These are phyloP conservation scores for Phialophora tarda DNA, from an alignment of 2,329 filamentous ascomycete genomes.

Conservation along the genomic window DNA sequence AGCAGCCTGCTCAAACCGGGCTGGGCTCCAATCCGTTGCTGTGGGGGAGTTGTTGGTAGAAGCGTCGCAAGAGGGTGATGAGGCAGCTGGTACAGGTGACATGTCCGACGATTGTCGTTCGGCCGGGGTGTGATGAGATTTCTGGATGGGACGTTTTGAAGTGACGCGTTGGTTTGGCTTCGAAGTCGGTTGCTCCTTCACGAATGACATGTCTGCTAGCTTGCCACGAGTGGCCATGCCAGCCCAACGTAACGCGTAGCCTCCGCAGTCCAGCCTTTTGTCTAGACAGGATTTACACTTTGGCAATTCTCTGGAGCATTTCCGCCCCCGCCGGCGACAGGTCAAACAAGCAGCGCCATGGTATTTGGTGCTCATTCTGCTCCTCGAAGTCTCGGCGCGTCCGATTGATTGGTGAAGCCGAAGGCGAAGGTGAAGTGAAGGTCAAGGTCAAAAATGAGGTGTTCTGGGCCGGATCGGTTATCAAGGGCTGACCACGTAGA, in stretches of 20 bases:
- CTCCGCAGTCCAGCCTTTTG: constrained; percentile 21
- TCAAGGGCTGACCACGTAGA: too few relatives aligned
- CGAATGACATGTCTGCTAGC: constrained; percentile 10
- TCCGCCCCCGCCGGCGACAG: constrained; percentile 24
- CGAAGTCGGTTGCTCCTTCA: neutral
- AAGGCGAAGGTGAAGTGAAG: too few relatives aligned
- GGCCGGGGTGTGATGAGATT: neutral
- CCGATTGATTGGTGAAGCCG: too few relatives aligned
- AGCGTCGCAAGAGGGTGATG: too few relatives aligned
- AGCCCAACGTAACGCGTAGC: constrained; percentile 19
- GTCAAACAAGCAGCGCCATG: constrained; percentile 25
- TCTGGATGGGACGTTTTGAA: neutral
- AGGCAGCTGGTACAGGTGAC: too few relatives aligned
- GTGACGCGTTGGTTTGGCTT: neutral
- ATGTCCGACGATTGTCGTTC: too few relatives aligned
- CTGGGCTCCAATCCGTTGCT: neutral
- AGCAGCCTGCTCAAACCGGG: neutral
- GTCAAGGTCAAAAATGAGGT: too few relatives aligned
- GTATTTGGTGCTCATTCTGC: constrained; percentile 12
- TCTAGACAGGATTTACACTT: constrained; percentile 14
- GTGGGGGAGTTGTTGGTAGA: too few relatives aligned
- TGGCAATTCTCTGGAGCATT: constrained; percentile 19
- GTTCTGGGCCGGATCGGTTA: too few relatives aligned
- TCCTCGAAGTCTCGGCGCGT: neutral
- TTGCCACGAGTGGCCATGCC: constrained; percentile 23